Percentiles rank a stretch among this genome's conserved stretches.
These are phyloP conservation scores for Xylaria sp. DNA, from an alignment of 2,329 filamentous ascomycete genomes.

Conservation along the genomic window DNA sequence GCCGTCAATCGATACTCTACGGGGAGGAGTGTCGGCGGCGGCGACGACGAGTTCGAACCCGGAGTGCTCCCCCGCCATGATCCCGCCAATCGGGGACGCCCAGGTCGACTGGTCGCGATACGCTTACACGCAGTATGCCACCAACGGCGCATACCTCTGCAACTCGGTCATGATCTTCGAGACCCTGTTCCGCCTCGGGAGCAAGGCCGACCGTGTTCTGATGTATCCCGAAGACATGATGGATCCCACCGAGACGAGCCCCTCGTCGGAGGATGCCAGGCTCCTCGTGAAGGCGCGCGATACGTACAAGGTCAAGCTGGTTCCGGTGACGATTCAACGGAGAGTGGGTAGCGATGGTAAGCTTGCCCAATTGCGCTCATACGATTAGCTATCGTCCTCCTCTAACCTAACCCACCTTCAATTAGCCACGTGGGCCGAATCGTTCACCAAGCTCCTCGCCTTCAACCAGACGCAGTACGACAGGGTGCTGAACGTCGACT, in stretches of 20 bases:
- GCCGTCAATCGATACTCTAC: slow-evolving; percentile 33
- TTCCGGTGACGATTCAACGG: slow-evolving; percentile 45
- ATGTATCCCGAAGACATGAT: slow-evolving; percentile 49
- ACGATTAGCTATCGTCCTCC: not conserved
- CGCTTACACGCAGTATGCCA: slow-evolving; percentile 55
- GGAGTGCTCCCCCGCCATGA: slow-evolving; percentile 29
- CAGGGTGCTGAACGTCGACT: slow-evolving; percentile 57
- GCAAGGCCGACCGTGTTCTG: slow-evolving; percentile 48
- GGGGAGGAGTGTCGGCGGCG: slow-evolving; percentile 17
- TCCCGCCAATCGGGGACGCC: slow-evolving; percentile 27
- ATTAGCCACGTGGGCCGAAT: slow-evolving; percentile 61
- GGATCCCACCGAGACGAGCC: slow-evolving; percentile 35
- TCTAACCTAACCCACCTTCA: slow-evolving; percentile 12
- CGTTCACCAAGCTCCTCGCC: slow-evolving; percentile 68
- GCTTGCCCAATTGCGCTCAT: slow-evolving; percentile 5
- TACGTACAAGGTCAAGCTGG: slow-evolving; percentile 48
- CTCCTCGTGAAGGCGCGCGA: slow-evolving; percentile 48
- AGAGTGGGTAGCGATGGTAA: slow-evolving; percentile 42
- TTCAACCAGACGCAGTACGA: slow-evolving; percentile 68
- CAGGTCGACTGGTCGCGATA: slow-evolving; percentile 47
- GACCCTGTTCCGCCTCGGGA: slow-evolving; percentile 44
- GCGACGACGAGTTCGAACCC: slow-evolving; percentile 13
- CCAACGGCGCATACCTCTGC: slow-evolving; percentile 50
- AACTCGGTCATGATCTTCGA: slow-evolving; percentile 56
- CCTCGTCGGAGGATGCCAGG: slow-evolving; percentile 34